These are phyloP conservation scores for Oxytropis ochrocephala DNA, from an alignment of 306 rosid species.

Conservation along the genomic window DNA sequence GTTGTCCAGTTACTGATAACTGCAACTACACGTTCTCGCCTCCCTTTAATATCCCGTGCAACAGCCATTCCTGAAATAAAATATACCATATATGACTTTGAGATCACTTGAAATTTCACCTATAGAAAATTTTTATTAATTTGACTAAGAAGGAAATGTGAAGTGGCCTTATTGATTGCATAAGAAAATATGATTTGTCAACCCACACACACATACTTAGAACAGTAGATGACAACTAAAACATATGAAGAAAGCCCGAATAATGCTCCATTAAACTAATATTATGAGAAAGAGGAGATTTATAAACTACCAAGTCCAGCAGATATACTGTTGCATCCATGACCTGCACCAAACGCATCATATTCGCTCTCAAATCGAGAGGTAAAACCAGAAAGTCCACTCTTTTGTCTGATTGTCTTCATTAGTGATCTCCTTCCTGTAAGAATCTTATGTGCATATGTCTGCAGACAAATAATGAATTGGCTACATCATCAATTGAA, in stretches of 20 bases:
- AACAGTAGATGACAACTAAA: conserved; percentile 3
- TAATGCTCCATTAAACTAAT: not conserved
- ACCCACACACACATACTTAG: not conserved
- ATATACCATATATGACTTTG: not conserved
- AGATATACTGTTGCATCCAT: conserved; percentile 93
- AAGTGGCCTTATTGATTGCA: not conserved
- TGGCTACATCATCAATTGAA: not conserved
- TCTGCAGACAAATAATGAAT: conserved; percentile 40
- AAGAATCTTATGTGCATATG: conserved; percentile 82
- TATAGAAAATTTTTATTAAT: not conserved
- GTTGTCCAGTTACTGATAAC: conserved; percentile 84
- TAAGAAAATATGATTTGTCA: not conserved
- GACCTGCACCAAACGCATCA: conserved; percentile 91
- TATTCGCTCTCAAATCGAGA: conserved; percentile 75
- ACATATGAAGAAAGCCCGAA: not conserved
- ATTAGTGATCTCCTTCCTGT: conserved; percentile 78
- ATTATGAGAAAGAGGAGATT: not conserved
- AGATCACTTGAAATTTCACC: conserved; percentile 3
- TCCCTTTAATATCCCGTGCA: conserved; percentile 87
- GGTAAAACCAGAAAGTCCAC: conserved; percentile 70
- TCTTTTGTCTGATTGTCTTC: conserved; percentile 54
- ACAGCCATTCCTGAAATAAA: conserved; percentile 78
- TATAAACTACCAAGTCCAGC: conserved; percentile 83
- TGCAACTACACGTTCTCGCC: conserved; percentile 65
- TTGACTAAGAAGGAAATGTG: not conserved